Evolutionary conservation across 495 filamentous ascomycete genomes (phyloP), one percentile per base, ranked within the genome.

Genomic region (Trichodelitschia bisporula): DNA sequence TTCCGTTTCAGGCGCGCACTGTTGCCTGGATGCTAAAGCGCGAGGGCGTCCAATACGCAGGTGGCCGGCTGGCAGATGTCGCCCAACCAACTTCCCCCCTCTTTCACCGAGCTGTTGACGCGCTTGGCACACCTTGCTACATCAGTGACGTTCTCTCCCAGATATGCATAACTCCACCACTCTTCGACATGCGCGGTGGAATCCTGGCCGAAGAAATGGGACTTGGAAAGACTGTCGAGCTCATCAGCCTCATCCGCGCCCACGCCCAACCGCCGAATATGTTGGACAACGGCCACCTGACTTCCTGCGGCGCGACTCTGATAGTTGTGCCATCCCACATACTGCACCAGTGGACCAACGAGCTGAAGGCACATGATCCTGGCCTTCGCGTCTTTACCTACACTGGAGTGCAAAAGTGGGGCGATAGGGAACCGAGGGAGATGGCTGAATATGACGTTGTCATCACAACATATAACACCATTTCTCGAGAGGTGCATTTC

Each of bases 161-260:
- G 8, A 55, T 23, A 40, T 48, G 5, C 15, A n/a, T n/a, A n/a
- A n/a, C n/a, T n/a, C n/a, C n/a, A n/a, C n/a, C n/a, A n/a, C n/a
- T n/a, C n/a, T 31, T 15, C n/a, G 24, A 21, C 9, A 15, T 6
- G 30, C 54, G 42, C 18, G 71, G 69, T 12, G 72, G 73, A 0
- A 65, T 77, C 18, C 59, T 97, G 14, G 78, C 82, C 0, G 84
- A 97, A 48, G 86, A 97, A 50, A 93, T 93, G 86, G 84, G 84
- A 0, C 54, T 97, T 3, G 86, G 86, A 1, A 97, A 97, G 46
- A 93, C 86, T 0, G 64, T 93, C 13, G 86, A 97, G 46, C 59
- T 84, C 30, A 76, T 86, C 27, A 64, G 74, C 2, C 50, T 93
- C 13, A 70, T 90, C 0, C 62, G 61, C 26, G 44, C 74, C 27